Base-by-base conservation (phyloP, 2,329 filamentous ascomycete species). In the Aspergillus oerlinghausenensis region DNA sequence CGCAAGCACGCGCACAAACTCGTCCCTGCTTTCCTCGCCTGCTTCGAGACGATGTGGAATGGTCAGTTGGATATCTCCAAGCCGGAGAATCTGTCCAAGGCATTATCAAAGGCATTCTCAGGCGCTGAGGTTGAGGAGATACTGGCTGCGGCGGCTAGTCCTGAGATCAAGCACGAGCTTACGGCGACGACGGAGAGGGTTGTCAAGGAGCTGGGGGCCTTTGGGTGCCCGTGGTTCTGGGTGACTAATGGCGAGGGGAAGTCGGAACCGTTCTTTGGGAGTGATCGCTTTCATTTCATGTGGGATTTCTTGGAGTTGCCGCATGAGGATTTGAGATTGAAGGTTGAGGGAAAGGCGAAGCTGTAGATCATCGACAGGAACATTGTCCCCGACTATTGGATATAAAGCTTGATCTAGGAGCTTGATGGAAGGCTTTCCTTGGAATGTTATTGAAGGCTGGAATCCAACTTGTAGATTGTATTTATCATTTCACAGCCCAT, bases 201-300 rank as follows among this genome's bases (percentile, higher is more conserved):
- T 0, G 70, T 90, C 1, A 63, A 59, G 17, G 81, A 83, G 40
- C 77, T 75, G 51, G 89, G 89, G 0, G 89, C 89, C 0, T 93
- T 89, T 71, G 90, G 90, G 0, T 84, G 85, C 51, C 90, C 90
- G 1, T 93, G 89, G 89, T 78, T 89, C 58, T 86, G 85, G 81
- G 88, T 86, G 3, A 80, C 77, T 26, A 68, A 67, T 56, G 56
- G 59, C 1, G 70, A 80, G 59, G 87, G 86, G 0, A 71, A 79
- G 55, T 79, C 79, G 50, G 85, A 89, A 74, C 83, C 86, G 0
- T 90, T 92, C 69, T 92, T 92, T 72, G 89, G 89, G 2, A 91
- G 88, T 73, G 89, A 92, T 73, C 85, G 87, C 70, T 73, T 72
- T 48, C 66, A 70, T 50, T 88, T 83, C 64, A 81, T 92, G 63